Conservation (phyloP, 2,329 filamentous ascomycete species). For the Penicillium decumbens region DNA sequence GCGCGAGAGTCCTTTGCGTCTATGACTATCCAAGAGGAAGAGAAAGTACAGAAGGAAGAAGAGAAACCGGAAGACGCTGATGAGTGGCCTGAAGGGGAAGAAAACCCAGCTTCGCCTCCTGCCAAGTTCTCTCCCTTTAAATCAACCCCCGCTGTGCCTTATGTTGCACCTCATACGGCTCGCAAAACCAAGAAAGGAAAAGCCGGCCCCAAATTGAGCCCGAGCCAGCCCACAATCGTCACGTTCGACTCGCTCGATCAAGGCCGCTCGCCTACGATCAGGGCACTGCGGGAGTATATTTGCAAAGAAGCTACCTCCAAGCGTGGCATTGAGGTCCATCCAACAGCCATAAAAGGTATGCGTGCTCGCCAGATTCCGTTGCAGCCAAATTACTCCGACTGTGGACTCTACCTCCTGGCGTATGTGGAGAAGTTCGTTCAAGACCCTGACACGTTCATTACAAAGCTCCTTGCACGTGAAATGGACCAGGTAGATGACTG, state of each 20-base stretch:
- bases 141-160: not conserved
- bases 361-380: constrained; percentile 70
- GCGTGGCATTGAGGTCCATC: constrained; percentile 46
- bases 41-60: constrained; percentile 18
- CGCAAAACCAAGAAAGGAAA: constrained; percentile 27
- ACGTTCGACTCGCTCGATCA: constrained; percentile 80
- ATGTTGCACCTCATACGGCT: constrained; percentile 2
- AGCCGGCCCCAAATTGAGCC: constrained; percentile 42
- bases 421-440: constrained; percentile 80
- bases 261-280: constrained; percentile 60
- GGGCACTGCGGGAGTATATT: constrained; percentile 70
- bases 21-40: constrained; percentile 17
- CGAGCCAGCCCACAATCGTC: constrained; percentile 65
- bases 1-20: constrained; percentile 26
- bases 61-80: constrained; percentile 29
- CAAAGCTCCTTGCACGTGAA: constrained; percentile 61
- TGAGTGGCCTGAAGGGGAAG: constrained; percentile 35
- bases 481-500: constrained; percentile 55
- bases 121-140: not conserved
- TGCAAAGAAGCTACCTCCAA: constrained; percentile 66
- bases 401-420: constrained; percentile 77
- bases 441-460: constrained; percentile 66
- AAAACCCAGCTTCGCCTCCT: constrained; percentile 18
- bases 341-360: constrained; percentile 53
- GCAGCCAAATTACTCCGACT: constrained; percentile 83